Evolutionary conservation across 2,329 filamentous ascomycete genomes (phyloP).

Genomic region (Colletotrichum limetticola): DNA sequence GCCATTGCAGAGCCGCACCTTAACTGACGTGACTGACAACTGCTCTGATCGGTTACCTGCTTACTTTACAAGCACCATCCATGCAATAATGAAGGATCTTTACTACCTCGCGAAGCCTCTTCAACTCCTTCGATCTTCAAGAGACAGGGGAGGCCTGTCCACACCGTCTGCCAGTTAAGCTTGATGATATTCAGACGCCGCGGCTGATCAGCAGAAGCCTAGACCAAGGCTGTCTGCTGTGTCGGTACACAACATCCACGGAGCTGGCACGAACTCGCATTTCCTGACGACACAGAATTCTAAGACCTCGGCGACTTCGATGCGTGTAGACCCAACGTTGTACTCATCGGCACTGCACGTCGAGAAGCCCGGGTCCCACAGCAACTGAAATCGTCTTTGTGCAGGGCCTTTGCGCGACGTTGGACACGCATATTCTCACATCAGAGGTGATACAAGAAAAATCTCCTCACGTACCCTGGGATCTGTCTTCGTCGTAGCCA

Average conservation of each 20-base stretch:
- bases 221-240: neutral
- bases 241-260: neutral
- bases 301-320: neutral
- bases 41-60: neutral
- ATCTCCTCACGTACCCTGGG: neutral
- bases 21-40: neutral
- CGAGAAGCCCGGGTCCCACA: neutral
- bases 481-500: neutral
- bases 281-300: neutral
- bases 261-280: too few relatives aligned
- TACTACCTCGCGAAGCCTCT: neutral
- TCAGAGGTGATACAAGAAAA: neutral
- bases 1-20: conserved; percentile 23
- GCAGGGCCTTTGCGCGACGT: neutral
- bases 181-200: neutral
- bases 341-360: neutral
- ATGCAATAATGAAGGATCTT: neutral
- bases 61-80: conserved; percentile 6
- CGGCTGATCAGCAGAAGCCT: neutral
- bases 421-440: neutral
- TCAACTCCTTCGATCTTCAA: neutral
- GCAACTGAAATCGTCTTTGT: neutral
- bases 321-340: too few relatives aligned
- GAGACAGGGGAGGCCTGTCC: neutral
- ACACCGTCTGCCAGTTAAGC: neutral